These are phyloP conservation scores for Paramarasmius palmivorus DNA, from an alignment of 1,284 basidiomycete species.

Conservation along the genomic window DNA sequence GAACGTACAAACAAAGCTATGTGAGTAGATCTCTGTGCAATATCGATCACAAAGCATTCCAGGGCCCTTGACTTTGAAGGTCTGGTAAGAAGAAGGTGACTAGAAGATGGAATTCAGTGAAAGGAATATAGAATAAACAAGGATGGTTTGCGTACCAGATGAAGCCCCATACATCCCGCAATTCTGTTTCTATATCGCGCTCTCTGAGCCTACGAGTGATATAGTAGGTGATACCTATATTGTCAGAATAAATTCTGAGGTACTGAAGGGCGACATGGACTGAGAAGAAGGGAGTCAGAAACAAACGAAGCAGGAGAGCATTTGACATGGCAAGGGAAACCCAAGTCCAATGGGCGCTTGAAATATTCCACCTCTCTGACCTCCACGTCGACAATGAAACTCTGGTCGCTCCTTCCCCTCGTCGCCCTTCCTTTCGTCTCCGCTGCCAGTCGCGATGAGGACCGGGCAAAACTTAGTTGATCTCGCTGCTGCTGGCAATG, in stretches of 20 bases:
- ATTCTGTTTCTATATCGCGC: conserved; percentile 77
- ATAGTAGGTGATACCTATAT: conserved; percentile 96
- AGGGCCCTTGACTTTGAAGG: conserved; percentile 89
- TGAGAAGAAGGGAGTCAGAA: conserved; percentile 90
- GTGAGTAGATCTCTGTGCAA: conserved; percentile 88
- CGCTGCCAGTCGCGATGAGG: conserved; percentile 38
- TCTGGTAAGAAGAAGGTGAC: conserved; percentile 89
- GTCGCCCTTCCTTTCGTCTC: conserved; percentile 49
- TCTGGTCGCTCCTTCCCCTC: conserved; percentile 29
- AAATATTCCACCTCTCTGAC: conserved; percentile 1
- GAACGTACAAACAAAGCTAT: conserved; percentile 87
- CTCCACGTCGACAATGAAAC: conserved; percentile 21
- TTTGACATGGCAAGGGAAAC: conserved; percentile 53
- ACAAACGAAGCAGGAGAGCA: conserved; percentile 83
- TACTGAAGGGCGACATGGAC: conserved; percentile 91
- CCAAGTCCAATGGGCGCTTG: not conserved
- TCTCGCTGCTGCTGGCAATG: conserved; percentile 70
- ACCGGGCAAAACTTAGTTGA: conserved; percentile 56
- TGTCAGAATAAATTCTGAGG: conserved; percentile 85
- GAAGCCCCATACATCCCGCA: conserved; percentile 96
- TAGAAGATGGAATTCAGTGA: conserved; percentile 32
- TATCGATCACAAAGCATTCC: conserved; percentile 88
- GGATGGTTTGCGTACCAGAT: conserved; percentile 65
- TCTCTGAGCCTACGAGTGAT: conserved; percentile 81
- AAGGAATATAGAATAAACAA: conserved; percentile 17